Conservation (phyloP, 148 eudicot species). For the Vaccinium vitisidaea region DNA sequence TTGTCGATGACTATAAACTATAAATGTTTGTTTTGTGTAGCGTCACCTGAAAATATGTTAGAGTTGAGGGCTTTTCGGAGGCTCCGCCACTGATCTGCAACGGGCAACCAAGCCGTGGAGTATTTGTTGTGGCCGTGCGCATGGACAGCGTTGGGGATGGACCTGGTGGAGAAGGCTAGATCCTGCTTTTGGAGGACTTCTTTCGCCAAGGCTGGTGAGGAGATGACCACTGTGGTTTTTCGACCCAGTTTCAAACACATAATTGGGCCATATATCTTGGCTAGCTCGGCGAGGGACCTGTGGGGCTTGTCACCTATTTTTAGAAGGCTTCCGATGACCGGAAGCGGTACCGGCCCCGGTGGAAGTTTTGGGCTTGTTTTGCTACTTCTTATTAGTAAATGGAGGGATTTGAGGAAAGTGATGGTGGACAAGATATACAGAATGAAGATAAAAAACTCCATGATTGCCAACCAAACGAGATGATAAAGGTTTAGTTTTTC, state of each 20-base stretch:
- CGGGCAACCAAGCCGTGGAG: background rate
- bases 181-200: background rate
- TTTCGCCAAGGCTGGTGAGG: conserved; percentile 17
- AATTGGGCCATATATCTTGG: conserved; percentile 21
- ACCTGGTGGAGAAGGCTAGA: background rate
- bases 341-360: conserved; percentile 18
- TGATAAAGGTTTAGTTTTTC: background rate
- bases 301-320: conserved; percentile 24
- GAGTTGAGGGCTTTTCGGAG: background rate
- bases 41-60: background rate
- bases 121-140: background rate
- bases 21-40: background rate
- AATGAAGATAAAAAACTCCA: background rate
- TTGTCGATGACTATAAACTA: background rate
- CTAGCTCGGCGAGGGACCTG: conserved; percentile 22
- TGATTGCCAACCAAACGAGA: background rate
- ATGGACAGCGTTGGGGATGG: background rate
- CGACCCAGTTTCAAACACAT: conserved; percentile 20
- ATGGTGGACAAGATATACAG: background rate
- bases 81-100: background rate
- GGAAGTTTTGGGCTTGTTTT: conserved; percentile 8
- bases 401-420: background rate
- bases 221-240: background rate
- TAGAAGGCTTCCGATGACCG: conserved; percentile 21
- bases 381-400: background rate